Evolutionary conservation across 2,329 filamentous ascomycete genomes (phyloP), one percentile per base, ranked within the genome.

Genomic region (Phyllosticta citrichinensis): DNA sequence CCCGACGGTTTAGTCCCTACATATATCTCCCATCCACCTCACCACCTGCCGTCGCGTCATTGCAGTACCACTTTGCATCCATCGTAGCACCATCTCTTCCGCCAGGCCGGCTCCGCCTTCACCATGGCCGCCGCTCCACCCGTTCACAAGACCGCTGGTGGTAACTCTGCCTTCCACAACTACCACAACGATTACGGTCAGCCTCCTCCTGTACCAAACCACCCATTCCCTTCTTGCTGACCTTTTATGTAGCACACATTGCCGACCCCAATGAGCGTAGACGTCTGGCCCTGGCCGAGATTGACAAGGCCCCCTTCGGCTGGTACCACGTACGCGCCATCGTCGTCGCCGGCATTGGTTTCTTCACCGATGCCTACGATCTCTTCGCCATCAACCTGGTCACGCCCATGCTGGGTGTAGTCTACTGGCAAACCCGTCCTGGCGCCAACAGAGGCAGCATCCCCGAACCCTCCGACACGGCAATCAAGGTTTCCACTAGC

Each of bases 401-500:
- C 64, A 89, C 87, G 27, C 79, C 81, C 64, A 89, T 91, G 86
- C 73, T 91, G 60, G 89, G 89, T 52, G 84, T 92, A 56, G 88
- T 91, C 65, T 93, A 88, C 78, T 91, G 82, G 71, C 81, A 81
- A 55, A 70, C 73, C 71, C 40, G 40, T 8, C 17, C 17, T n/a
- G 71, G 62, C 63, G 68, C 55, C 75, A 65, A 65, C 35, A 33
- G 33, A n/a, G 71, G 71, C 19, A 67, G 69, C 35, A 87, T 92
- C 69, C 86, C 88, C 12, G 76, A 81, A 33, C 79, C 74, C 61
- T 83, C 87, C 9, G 89, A 94, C 67, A 93, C 86, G 4, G 88
- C 88, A 24, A 91, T 95, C 79, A 95, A 95, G 76, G 84, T 93
- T 60, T 84, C 90, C 22, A 94, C 89, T 12, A 92, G 88, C 30